phyloP scores from a whole-genome alignment of 164 flowering plant species.

The Piper betle region DNA sequence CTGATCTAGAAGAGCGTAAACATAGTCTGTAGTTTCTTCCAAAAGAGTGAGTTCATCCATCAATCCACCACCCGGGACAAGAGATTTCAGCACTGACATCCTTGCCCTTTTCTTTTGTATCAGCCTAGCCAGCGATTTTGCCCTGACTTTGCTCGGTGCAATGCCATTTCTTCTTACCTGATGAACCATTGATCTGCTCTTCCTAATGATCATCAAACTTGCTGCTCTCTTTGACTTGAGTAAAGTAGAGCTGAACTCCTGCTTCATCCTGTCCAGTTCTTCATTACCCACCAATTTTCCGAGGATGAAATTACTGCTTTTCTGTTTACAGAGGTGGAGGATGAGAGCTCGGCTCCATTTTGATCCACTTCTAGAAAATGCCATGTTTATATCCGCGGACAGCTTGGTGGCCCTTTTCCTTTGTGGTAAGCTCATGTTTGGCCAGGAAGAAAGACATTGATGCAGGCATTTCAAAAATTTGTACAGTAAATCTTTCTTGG shows the following conservation, averaged over 20 bases:
- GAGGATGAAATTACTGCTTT: slow-evolving; percentile 8
- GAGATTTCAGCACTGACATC: slow-evolving; percentile 35
- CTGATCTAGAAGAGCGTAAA: slow-evolving; percentile 48
- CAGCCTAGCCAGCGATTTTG: too few relatives aligned
- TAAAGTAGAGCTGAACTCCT: background rate
- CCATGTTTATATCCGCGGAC: slow-evolving; percentile 71
- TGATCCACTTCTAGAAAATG: slow-evolving; percentile 42
- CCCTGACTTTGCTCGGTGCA: too few relatives aligned
- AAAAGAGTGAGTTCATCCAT: slow-evolving; percentile 41
- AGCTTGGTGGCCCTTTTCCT: slow-evolving; percentile 55
- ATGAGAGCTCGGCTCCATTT: slow-evolving; percentile 70
- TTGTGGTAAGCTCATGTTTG: slow-evolving; percentile 31
- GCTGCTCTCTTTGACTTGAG: slow-evolving; percentile 40
- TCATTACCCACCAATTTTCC: slow-evolving; percentile 12
- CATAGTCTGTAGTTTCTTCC: slow-evolving; percentile 68
- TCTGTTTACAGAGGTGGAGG: slow-evolving; percentile 19
- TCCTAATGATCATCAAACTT: too few relatives aligned
- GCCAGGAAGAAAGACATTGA: background rate
- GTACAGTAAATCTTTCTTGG: slow-evolving; percentile 40
- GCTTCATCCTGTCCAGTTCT: background rate
- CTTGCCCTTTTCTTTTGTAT: slow-evolving; percentile 46
- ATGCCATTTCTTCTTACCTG: too few relatives aligned
- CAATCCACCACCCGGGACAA: slow-evolving; percentile 61
- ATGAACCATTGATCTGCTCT: too few relatives aligned
- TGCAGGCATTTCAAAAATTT: slow-evolving; percentile 50